A percentile compares a stretch with the other conserved stretches of the same genome.
Conservation (phyloP, 129 eudicot genomes). For the Scalesia atractyloides region DNA sequence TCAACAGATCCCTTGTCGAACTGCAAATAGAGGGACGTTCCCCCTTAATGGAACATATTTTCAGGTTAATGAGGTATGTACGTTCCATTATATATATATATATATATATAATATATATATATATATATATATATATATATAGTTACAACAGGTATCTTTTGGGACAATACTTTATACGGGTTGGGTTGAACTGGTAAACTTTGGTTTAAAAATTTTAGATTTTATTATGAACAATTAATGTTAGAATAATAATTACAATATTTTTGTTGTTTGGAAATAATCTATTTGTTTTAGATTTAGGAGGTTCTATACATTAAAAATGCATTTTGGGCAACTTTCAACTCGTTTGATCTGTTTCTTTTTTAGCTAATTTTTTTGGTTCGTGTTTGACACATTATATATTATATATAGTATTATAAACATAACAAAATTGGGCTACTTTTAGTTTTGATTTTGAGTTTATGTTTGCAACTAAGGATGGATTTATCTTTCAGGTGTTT, state of each 20-base stretch:
- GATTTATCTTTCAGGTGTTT: constrained; percentile 53
- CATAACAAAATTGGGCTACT: not conserved
- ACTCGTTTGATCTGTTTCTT: not conserved
- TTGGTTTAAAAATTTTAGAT: not conserved
- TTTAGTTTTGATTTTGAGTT: not conserved
- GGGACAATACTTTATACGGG: not conserved
- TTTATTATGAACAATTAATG: not conserved
- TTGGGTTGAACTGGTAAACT: not conserved
- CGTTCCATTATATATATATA: not conserved
- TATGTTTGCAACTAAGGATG: constrained; percentile 12
- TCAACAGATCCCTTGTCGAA: constrained; percentile 60
- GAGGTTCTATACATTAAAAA: not conserved
- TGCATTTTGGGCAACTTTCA: not conserved
- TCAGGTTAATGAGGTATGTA: constrained; percentile 71
- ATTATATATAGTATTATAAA: not conserved
- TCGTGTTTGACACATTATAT: not conserved
- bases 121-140: not conserved
- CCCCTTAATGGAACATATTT: constrained; percentile 84
- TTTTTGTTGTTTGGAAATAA: not conserved
- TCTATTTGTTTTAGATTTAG: not conserved
- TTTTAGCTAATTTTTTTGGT: not conserved
- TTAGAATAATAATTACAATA: not conserved
- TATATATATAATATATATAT: not conserved
- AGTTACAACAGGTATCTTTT: not conserved
- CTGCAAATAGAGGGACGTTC: constrained; percentile 57